These are phyloP conservation scores for Gossypium aridum DNA, from an alignment of 441 rosid species.

Conservation along the genomic window DNA sequence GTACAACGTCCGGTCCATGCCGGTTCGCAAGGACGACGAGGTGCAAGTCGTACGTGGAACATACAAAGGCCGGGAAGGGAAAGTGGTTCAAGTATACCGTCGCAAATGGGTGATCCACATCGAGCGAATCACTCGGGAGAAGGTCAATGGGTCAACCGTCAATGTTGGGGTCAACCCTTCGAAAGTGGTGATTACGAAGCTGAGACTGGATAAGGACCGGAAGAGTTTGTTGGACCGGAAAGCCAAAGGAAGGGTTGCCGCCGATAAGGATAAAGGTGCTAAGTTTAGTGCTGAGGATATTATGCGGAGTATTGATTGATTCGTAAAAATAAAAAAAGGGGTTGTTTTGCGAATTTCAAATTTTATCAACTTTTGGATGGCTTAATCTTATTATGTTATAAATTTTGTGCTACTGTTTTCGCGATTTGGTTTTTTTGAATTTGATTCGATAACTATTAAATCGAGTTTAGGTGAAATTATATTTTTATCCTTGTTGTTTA, in stretches of 20 bases:
- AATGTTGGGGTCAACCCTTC: constrained; percentile 75
- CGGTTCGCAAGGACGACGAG: constrained; percentile 79
- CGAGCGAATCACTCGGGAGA: constrained; percentile 79
- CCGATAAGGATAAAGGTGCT: constrained; percentile 77
- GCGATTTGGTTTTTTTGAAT: neutral
- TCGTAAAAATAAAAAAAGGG: neutral
- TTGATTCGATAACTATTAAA: too few species aligned
- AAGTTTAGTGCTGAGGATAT: constrained; percentile 54
- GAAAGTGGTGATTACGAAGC: constrained; percentile 69
- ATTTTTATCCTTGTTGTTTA: too few species aligned
- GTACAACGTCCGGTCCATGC: constrained; percentile 79
- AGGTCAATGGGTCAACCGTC: constrained; percentile 77
- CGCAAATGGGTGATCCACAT: constrained; percentile 88
- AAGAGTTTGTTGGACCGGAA: constrained; percentile 66
- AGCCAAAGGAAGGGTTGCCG: constrained; percentile 70
- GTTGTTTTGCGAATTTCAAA: neutral
- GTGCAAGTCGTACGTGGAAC: constrained; percentile 77
- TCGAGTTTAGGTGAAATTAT: too few species aligned
- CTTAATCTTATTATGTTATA: neutral
- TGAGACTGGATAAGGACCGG: constrained; percentile 68
- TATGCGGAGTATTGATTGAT: constrained; percentile 47
- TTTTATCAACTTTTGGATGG: neutral
- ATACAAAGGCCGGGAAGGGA: constrained; percentile 77
- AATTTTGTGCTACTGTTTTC: neutral
- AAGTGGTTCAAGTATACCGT: constrained; percentile 76